Evolutionary conservation across 208 protist species (phyloP), one percentile per base, ranked within the genome.

Genomic region (Kentomonas sorsogonicus): DNA sequence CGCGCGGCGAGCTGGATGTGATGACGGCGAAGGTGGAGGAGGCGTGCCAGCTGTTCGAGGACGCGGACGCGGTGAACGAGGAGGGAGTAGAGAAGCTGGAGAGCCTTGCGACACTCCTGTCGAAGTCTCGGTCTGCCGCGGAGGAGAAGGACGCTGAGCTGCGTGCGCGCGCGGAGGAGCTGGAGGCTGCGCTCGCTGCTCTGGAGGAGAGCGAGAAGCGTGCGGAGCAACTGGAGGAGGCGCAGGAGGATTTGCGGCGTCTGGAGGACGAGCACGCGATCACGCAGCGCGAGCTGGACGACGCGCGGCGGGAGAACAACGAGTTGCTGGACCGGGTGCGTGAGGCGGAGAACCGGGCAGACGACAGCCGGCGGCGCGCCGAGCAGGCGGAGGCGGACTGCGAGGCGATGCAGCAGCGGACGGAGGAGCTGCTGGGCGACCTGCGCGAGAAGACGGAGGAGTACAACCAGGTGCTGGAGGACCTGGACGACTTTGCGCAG

Each of bases 11-110:
- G 53, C 57, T 80, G 16, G 57, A 73, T 26, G 7, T 70, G 1
- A 30, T 80, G 18, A 68, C 64, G 27, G 59, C 72, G 1, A 72
- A 69, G 50, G 27, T 80, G 38, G 69, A 80, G 10, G 74, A 80
- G 46, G 53, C 53, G 23, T 72, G 60, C 20, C 23, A 38, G 13
- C 36, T 78, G 5, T 78, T 63, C 29, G 56, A 59, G 22, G 66
- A 71, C 11, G 71, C 60, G 0, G 72, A 68, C 20, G 48, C 56
- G 25, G 44, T 58, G 0, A 74, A 59, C 23, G 63, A 60, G 3
- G 67, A 73, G 36, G 53, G 61, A 1, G 54, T 71, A 0, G 57
- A 45, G 4, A 79, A 79, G 53, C 53, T 72, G 30, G 73, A 79
- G 25, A 45, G 38, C 7, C 60, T 77, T 25, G 65, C 63, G 4